These are phyloP conservation scores for Kipferlia bialata DNA, from an alignment of 78 protist genomes.

Conservation along the genomic window DNA sequence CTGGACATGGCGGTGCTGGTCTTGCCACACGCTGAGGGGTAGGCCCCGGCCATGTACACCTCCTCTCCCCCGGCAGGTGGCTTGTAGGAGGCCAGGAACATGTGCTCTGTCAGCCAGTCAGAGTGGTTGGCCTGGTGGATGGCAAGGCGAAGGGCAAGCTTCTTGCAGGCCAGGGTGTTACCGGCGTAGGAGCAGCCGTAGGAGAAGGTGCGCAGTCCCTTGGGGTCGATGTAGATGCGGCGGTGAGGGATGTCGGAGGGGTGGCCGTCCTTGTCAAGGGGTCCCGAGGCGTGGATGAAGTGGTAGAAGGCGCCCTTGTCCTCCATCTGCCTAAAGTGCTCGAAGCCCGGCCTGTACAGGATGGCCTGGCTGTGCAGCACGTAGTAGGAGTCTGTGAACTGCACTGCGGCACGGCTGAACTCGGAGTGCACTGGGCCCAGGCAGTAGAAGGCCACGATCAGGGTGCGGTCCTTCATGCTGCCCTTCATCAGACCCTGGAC, in stretches of 20 bases:
- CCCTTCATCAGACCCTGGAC: conserved; percentile 12
- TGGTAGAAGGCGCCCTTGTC: neutral
- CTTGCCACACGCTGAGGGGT: conserved; percentile 85
- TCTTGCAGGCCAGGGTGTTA: too few species aligned
- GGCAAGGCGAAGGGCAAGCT: conserved; percentile 76
- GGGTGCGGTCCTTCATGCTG: neutral
- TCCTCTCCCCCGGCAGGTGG: conserved; percentile 39
- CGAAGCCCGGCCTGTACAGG: conserved; percentile 1
- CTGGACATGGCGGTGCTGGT: conserved; percentile 70
- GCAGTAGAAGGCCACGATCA: conserved; percentile 2
- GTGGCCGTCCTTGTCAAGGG: neutral
- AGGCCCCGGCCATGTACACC: conserved; percentile 66
- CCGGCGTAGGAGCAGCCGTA: neutral
- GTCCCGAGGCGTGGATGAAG: conserved; percentile 3
- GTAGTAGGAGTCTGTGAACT: conserved; percentile 4
- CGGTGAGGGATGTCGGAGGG: neutral
- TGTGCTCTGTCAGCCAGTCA: conserved; percentile 85
- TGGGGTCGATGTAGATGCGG: conserved; percentile 4
- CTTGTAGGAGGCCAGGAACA: conserved; percentile 61
- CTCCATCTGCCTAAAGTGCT: neutral
- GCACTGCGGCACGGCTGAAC: conserved; percentile 1
- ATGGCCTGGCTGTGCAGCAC: conserved; percentile 5
- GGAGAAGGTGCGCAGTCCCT: conserved; percentile 2
- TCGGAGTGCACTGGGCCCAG: conserved; percentile 1
- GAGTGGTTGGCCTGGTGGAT: conserved; percentile 38